Base-by-base conservation (phyloP, 2,329 filamentous ascomycete species). In the Dactylellina leptospora region DNA sequence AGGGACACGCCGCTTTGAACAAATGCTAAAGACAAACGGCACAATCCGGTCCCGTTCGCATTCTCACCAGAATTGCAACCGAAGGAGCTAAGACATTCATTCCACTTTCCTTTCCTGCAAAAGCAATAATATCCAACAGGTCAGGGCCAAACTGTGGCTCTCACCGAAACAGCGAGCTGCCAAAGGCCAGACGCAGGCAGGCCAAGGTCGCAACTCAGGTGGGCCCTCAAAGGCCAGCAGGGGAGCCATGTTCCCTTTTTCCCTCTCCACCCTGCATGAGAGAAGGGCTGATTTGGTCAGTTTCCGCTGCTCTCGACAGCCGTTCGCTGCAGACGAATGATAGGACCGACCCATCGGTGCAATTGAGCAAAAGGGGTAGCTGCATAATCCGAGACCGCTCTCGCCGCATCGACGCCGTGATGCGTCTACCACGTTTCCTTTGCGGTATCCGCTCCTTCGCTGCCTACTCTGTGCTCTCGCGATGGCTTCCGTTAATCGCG, bases 351-450 rank as follows among this genome's bases (percentile, higher is more conserved):
- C n/a, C n/a, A n/a, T n/a, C n/a, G n/a, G n/a, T 2, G 13, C 16
- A 44, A 22, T 44, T 18, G 40, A 30, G 44, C 33, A 58, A 66
- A 56, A 58, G 51, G 61, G 61, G 51, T 40, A 55, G 51, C n/a
- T 66, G 61, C 61, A 66, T 66, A 58, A 25, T 56, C 50, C 60
- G 60, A 64, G 38, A 64, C 60, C 33, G 47, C 18, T 38, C 11
- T 40, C 50, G 45, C 58, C 58, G 59, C 48, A 63, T 64, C 60
- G 60, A 54, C 42, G 30, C 60, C 48, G n/a, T 42, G 27, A 47
- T 47, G 28, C 20, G 45, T 55, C 42, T 48, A 45, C 51, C 36
- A 25, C 51, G 36, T 23, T 55, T 8, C 10, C 22, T 62, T 36
- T 23, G 20, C 50, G 33, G 25, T 13, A 25, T 64, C 38, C 18